Conservation (phyloP, 495 filamentous ascomycete genomes). For the Aspergillus leporis region DNA sequence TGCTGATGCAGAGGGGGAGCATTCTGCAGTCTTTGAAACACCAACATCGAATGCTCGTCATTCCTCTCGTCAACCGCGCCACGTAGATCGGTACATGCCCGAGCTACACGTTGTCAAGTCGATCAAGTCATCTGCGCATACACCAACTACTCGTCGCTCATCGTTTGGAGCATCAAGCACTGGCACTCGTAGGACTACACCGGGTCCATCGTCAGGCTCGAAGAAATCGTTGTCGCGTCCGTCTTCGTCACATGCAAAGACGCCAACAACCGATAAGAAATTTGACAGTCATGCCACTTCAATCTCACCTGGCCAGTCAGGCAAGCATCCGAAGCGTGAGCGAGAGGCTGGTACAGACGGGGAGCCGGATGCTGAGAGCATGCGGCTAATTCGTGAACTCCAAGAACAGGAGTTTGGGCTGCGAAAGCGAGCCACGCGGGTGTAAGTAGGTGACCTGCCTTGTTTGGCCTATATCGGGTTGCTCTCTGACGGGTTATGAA, state of each 20-base stretch:
- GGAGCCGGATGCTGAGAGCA: slow-evolving; percentile 52
- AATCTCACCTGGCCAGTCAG: slow-evolving; percentile 33
- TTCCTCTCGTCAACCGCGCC: slow-evolving; percentile 51
- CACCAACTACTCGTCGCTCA: slow-evolving; percentile 22
- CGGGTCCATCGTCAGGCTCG: slow-evolving; percentile 28
- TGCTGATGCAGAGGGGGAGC: slow-evolving; percentile 40
- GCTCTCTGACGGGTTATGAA: slow-evolving; percentile 10
- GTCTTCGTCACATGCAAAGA: slow-evolving; percentile 47
- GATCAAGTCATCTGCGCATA: slow-evolving; percentile 28
- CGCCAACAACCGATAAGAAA: slow-evolving; percentile 38
- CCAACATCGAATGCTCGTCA: slow-evolving; percentile 51
- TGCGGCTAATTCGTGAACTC: slow-evolving; percentile 57
- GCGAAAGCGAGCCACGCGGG: slow-evolving; percentile 44
- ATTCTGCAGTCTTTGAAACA: slow-evolving; percentile 35
- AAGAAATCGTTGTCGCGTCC: slow-evolving; percentile 45
- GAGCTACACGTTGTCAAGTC: slow-evolving; percentile 37
- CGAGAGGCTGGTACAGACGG: slow-evolving; percentile 24
- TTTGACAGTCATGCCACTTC: slow-evolving; percentile 29
- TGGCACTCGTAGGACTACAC: slow-evolving; percentile 30
- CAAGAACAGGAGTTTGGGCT: slow-evolving; percentile 61
- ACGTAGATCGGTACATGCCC: slow-evolving; percentile 44
- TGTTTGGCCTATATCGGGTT: slow-evolving; percentile 2
- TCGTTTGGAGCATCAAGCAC: slow-evolving; percentile 25
- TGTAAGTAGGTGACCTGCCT: slow-evolving; percentile 10
- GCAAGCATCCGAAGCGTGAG: slow-evolving; percentile 32